These are phyloP conservation scores for Hyparrhenia diplandra DNA, from an alignment of 176 grass and related monocot species.

Conservation along the genomic window DNA sequence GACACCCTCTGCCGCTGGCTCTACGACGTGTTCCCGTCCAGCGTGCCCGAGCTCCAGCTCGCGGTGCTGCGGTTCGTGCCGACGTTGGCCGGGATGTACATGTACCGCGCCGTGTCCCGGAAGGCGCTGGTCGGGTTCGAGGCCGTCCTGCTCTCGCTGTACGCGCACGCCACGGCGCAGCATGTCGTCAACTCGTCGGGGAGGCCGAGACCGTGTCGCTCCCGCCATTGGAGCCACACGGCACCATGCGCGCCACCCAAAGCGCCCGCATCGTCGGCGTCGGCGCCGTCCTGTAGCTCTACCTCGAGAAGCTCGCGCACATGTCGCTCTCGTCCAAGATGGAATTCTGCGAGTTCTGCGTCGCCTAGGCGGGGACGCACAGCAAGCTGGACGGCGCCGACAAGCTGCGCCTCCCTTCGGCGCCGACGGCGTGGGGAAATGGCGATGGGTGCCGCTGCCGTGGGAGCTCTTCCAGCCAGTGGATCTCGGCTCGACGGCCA, in stretches of 20 bases:
- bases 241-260: constrained; percentile 59
- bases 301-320: constrained; percentile 55
- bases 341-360: constrained; percentile 72
- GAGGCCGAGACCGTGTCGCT: constrained; percentile 43
- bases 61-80: constrained; percentile 63
- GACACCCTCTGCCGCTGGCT: constrained; percentile 78
- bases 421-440: constrained; percentile 8
- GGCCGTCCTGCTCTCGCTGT: constrained; percentile 74
- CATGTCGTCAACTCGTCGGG: constrained; percentile 30
- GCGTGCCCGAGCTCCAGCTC: constrained; percentile 56
- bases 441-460: constrained; percentile 51
- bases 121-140: constrained; percentile 74
- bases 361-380: constrained; percentile 48
- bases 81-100: constrained; percentile 58
- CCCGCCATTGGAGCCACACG: constrained; percentile 55
- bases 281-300: constrained; percentile 70
- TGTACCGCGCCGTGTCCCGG: constrained; percentile 46
- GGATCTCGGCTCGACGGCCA: too few relatives aligned
- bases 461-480: constrained; percentile 82
- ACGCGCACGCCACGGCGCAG: constrained; percentile 50
- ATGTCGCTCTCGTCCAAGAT: constrained; percentile 73
- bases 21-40: constrained; percentile 74
- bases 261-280: constrained; percentile 65
- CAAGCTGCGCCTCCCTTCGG: background rate
- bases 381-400: background rate